Base-by-base conservation (phyloP, 2,329 filamentous ascomycete species). In the Thelonectria rubi region DNA sequence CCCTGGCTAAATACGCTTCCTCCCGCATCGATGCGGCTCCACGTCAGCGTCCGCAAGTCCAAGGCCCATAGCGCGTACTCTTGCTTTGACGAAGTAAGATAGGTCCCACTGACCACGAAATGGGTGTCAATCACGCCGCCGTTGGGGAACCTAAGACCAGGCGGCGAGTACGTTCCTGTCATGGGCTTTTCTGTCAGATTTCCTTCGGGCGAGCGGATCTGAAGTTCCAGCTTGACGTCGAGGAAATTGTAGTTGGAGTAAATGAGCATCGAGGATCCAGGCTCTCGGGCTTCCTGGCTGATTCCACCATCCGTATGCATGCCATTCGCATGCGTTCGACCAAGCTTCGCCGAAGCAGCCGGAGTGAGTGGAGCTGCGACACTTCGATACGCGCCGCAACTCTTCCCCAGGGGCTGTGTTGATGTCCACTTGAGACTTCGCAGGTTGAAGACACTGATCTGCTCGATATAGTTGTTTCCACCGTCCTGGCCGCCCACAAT, bases 201-300 rank as follows among this genome's bases (percentile, higher is more conserved):
- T 30, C 95, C 94, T 74, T 98, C 94, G 1, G 92, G 87, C 9
- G 91, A 83, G 54, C 95, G 88, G 49, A 99, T 88, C 76, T 98
- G 95, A 39, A 99, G 81, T 77, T 99, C 95, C 21, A 99, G 81
- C 75, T 97, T 98, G 67, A 99, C 95, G 71, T 99, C 94, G 57
- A 99, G 78, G 73, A 99, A 99, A 77, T 99, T 98, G 78, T 99
- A 99, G 75, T 99, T 99, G 21, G 94, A 98, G 77, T 99, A 99
- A 47, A 99, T 96, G 64, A 99, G 84, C 93, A 98, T 97, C 2
- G 88, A 89, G 1, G 86, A 87, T 7, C 85, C 86, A 0, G 84
- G 76, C 51, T 89, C 86, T 30, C 82, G 81, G 3, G 71, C 65
- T 65, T 88, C 85, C 56, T 84, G 82, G 65, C 81, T 83, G 63